These are phyloP conservation scores for Fusarium globosum DNA, from an alignment of 2,329 filamentous ascomycete species.

Conservation along the genomic window DNA sequence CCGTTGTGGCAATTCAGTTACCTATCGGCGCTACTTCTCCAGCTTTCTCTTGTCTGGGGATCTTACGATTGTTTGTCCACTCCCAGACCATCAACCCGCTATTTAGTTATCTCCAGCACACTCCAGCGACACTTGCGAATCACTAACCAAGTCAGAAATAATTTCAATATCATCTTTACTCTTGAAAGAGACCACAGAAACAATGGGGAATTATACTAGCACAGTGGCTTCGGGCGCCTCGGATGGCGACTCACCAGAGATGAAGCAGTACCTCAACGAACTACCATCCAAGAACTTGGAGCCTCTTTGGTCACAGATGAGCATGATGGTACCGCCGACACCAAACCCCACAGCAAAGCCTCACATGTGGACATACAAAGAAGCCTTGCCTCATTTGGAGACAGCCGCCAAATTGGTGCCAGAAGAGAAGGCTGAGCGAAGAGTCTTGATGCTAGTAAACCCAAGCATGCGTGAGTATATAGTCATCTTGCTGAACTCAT, in stretches of 20 bases:
- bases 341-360: conserved; percentile 58
- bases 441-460: conserved; percentile 57
- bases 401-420: conserved; percentile 51
- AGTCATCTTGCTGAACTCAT: fast-evolving
- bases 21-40: background rate
- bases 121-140: background rate
- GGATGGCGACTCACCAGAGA: conserved; percentile 37
- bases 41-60: background rate
- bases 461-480: conserved; percentile 58
- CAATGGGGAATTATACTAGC: conserved; percentile 29
- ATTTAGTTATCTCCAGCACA: background rate
- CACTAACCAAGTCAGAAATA: fast-evolving
- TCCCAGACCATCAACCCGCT: background rate
- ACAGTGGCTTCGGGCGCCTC: background rate
- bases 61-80: background rate
- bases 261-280: conserved; percentile 45
- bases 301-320: conserved; percentile 63
- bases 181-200: background rate
- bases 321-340: conserved; percentile 56
- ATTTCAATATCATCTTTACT: too few species aligned
- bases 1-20: background rate
- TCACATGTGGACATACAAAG: conserved; percentile 53
- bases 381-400: conserved; percentile 50
- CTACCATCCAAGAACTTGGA: conserved; percentile 49
- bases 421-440: conserved; percentile 55